A percentile compares a stretch with the other conserved stretches of the same genome.
phyloP scores from a whole-genome alignment of 2,329 filamentous ascomycete genomes.

The Aspergillus sp. region DNA sequence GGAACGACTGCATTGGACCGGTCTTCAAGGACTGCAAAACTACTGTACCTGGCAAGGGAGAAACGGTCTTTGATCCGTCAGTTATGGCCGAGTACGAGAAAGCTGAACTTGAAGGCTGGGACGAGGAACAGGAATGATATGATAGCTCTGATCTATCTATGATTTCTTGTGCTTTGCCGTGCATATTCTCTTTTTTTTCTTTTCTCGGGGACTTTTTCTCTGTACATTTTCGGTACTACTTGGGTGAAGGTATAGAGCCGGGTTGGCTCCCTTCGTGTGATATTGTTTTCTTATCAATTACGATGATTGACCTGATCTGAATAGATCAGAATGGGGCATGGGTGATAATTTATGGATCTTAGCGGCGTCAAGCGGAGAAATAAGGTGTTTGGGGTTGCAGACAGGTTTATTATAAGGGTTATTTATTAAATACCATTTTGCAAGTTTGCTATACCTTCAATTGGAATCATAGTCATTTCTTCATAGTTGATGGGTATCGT shows the following conservation, averaged over 20 bases:
- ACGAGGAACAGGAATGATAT: constrained; percentile 65
- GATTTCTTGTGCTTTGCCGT: neutral
- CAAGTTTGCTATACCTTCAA: neutral
- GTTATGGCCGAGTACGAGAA: constrained; percentile 71
- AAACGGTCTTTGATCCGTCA: constrained; percentile 70
- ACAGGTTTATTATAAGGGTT: neutral
- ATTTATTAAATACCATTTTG: neutral
- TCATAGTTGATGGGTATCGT: constrained; percentile 4
- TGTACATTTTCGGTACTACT: too few relatives aligned
- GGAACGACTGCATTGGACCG: constrained; percentile 85
- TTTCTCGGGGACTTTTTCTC: neutral
- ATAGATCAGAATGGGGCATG: constrained; percentile 9
- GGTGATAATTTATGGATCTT: constrained; percentile 10
- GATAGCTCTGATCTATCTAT: neutral
- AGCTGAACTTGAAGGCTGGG: constrained; percentile 74
- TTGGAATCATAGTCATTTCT: neutral
- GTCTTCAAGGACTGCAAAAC: constrained; percentile 83
- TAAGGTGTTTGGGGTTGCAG: constrained; percentile 1
- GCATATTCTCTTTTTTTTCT: constrained; percentile 2
- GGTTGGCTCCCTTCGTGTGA: too few relatives aligned
- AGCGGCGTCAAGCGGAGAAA: constrained; percentile 5
- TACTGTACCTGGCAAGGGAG: constrained; percentile 62
- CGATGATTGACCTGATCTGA: constrained; percentile 5
- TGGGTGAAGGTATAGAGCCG: too few relatives aligned
- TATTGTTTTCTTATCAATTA: neutral